phyloP scores from a whole-genome alignment of 2,329 filamentous ascomycete genomes.

The Penicillium palitans region DNA sequence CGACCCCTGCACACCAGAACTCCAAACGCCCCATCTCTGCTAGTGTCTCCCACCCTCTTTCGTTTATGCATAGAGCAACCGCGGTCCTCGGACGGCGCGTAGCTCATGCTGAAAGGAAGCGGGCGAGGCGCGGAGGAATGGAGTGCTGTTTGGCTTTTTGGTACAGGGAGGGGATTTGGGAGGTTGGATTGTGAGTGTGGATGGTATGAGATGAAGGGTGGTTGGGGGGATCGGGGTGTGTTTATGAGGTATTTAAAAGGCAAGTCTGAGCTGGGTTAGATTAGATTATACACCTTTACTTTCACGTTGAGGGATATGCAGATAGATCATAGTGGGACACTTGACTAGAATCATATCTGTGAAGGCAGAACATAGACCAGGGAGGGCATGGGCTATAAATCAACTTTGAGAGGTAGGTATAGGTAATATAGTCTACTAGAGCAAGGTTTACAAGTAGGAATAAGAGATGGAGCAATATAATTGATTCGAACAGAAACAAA shows the following conservation, averaged over 20 bases:
- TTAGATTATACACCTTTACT: not conserved
- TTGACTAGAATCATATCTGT: not conserved
- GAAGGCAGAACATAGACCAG: not conserved
- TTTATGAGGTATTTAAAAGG: slow-evolving; percentile 31
- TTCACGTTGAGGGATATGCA: not conserved
- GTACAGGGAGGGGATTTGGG: not conserved
- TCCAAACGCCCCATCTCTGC: slow-evolving; percentile 4
- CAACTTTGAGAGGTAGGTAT: too few relatives aligned
- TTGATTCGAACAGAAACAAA: slow-evolving; percentile 14
- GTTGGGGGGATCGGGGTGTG: slow-evolving; percentile 7
- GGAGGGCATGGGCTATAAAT: not conserved
- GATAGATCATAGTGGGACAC: not conserved
- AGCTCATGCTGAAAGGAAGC: slow-evolving; percentile 10
- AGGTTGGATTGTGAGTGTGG: not conserved
- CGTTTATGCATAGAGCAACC: slow-evolving; percentile 20
- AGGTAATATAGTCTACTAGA: not conserved
- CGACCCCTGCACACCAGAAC: not conserved
- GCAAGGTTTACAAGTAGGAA: not conserved
- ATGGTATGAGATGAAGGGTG: slow-evolving; percentile 1
- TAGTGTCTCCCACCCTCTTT: slow-evolving; percentile 2
- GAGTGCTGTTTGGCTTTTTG: slow-evolving; percentile 2
- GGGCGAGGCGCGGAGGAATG: not conserved
- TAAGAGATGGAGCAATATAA: not conserved
- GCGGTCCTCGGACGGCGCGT: slow-evolving; percentile 25
- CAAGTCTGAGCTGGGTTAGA: slow-evolving; percentile 33